A percentile compares a stretch with the other conserved stretches of the same genome.
Conservation (phyloP, 1,284 basidiomycete species). For the Leccinum insolens region DNA sequence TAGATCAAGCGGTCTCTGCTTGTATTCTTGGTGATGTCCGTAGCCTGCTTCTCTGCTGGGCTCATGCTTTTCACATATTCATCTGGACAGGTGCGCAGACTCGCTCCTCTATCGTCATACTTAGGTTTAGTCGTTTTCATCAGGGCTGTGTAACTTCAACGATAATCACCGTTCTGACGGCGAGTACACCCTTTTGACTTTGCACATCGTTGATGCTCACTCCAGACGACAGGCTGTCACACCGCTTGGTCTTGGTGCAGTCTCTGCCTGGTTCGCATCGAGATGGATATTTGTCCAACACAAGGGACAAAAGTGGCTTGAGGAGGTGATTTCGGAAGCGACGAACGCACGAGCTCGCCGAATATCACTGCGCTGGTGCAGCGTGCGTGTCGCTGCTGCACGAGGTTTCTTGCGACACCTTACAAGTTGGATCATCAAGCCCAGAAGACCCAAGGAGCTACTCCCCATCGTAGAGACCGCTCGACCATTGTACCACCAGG, state of each 20-base stretch:
- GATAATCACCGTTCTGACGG: slow-evolving; percentile 73
- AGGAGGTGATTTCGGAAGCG: slow-evolving; percentile 62
- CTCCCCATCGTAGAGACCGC: slow-evolving; percentile 30
- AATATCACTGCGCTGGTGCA: slow-evolving; percentile 30
- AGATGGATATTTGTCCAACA: slow-evolving; percentile 71
- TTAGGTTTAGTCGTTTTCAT: slow-evolving; percentile 18
- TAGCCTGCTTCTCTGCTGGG: slow-evolving; percentile 58
- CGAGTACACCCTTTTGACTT: slow-evolving; percentile 31
- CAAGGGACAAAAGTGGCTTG: slow-evolving; percentile 74
- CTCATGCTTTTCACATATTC: slow-evolving; percentile 57
- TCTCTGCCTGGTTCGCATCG: slow-evolving; percentile 77
- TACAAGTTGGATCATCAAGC: slow-evolving; percentile 33
- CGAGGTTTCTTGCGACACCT: slow-evolving; percentile 28
- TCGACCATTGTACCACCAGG: slow-evolving; percentile 25
- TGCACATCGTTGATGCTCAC: slow-evolving; percentile 14
- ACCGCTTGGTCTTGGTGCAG: slow-evolving; percentile 72
- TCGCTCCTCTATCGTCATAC: slow-evolving; percentile 26
- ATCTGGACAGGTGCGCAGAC: slow-evolving; percentile 44
- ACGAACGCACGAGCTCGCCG: slow-evolving; percentile 38
- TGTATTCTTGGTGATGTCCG: slow-evolving; percentile 60
- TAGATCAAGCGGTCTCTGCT: slow-evolving; percentile 63
- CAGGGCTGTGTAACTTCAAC: slow-evolving; percentile 65
- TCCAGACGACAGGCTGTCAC: slow-evolving; percentile 44
- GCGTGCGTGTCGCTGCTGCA: slow-evolving; percentile 25
- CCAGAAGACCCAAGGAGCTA: slow-evolving; percentile 24